phyloP scores from a whole-genome alignment of 176 grass and related monocot genomes.

The Rhynchospora breviuscula region DNA sequence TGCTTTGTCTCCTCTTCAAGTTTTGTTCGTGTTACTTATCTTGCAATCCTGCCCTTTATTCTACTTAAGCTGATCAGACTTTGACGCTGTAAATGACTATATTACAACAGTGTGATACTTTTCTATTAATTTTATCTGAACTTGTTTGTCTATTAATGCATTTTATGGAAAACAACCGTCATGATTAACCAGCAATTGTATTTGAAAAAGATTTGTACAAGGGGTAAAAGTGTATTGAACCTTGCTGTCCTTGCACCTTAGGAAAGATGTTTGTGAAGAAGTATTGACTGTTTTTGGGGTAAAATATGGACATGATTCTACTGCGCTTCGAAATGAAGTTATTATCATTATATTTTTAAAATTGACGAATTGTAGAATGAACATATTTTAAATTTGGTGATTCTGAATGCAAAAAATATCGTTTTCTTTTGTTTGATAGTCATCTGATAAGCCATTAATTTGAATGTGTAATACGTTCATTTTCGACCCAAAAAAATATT shows the following conservation, averaged over 20 bases:
- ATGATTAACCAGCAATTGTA: background rate
- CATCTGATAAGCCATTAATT: too few relatives aligned
- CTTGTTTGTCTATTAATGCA: background rate
- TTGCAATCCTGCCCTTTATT: conserved; percentile 35
- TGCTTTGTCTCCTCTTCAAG: conserved; percentile 27
- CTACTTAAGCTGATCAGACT: conserved; percentile 3
- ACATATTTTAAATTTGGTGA: too few relatives aligned
- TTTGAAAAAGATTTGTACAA: background rate
- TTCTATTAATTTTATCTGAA: background rate
- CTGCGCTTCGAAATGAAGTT: background rate
- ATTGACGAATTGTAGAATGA: too few relatives aligned
- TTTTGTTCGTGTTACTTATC: conserved; percentile 26
- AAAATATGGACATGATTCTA: background rate
- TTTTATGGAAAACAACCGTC: background rate
- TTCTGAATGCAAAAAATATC: too few relatives aligned
- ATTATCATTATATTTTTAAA: too few relatives aligned
- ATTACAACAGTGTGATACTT: background rate
- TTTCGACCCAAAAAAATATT: too few relatives aligned
- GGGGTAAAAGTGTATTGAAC: background rate
- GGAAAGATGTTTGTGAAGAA: background rate
- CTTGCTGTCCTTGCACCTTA: background rate
- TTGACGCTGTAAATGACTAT: background rate
- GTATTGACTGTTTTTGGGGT: background rate
- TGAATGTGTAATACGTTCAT: too few relatives aligned
- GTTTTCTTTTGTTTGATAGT: too few relatives aligned